Evolutionary conservation across 2,329 filamentous ascomycete species (phyloP), one percentile per base, ranked within the genome.

Genomic region (Phialemonium atrogriseum): DNA sequence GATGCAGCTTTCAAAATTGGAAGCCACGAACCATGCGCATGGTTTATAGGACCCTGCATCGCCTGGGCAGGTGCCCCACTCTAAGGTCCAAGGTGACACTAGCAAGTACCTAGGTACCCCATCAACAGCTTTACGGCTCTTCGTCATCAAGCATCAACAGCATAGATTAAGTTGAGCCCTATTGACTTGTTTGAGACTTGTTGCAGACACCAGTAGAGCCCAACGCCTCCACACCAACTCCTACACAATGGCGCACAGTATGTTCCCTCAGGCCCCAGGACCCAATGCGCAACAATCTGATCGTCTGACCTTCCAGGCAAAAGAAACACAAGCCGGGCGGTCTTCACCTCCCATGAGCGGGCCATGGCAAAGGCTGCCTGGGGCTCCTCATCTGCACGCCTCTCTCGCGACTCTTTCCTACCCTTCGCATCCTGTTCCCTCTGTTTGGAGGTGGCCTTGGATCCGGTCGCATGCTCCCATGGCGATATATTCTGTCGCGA

Each of bases 401-500:
- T 96, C 20, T 79, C 74, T 14, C 82, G 89, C 50, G 91, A 96
- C 52, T 91, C 84, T 34, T 96, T 94, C 57, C 76, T 96, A 9
- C 80, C 86, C 5, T 94, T 96, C 55, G 85, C 82, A 33, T 86
- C 81, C 14, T 98, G 89, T 62, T 76, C 80, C 33, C 70, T 98
- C 17, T 98, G 89, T 51, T 78, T 96, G 11, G 75, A 87, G 37
- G 73, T 80, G 7, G 83, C 88, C 13, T 74, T 80, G 18, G 76
- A 86, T 27, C 88, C 91, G 1, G 86, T 95, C 21, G 78, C 85
- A 14, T 96, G 89, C 56, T 65, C 73, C 3, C 73, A 79, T 42
- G 89, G 89, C 39, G 88, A 96, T 56, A 68, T 98, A 10, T 96
- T 96, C 63, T 98, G 89, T 56, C 79, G 86, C 45, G 91, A 96